Evolutionary conservation across 768 basidiomycete genomes (phyloP).

Genomic region (Xerocomus potaroensis): DNA sequence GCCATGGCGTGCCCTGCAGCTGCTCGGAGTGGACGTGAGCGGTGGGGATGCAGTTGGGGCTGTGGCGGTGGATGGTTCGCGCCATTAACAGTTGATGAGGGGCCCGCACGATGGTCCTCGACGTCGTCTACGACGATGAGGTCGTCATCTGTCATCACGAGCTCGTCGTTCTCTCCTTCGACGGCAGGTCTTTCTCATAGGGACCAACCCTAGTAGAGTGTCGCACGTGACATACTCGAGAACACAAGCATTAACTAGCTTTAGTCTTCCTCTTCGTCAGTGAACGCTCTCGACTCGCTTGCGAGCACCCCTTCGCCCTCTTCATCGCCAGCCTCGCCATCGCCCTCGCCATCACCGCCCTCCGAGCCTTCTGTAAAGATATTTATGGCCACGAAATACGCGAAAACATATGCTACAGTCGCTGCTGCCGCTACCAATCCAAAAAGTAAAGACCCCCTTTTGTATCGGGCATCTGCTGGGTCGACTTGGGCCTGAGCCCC

Average conservation of each 20-base stretch:
- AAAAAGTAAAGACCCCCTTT: slow-evolving; percentile 52
- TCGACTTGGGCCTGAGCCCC: slow-evolving; percentile 19
- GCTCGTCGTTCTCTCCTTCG: not conserved
- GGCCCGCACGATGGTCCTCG: slow-evolving; percentile 38
- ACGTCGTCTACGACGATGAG: slow-evolving; percentile 60
- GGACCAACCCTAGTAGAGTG: slow-evolving; percentile 2
- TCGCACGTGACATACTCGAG: slow-evolving; percentile 14
- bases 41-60: slow-evolving; percentile 19
- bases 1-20: slow-evolving; percentile 35
- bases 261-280: slow-evolving; percentile 13
- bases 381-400: not conserved
- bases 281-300: not conserved
- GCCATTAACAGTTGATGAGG: slow-evolving; percentile 34
- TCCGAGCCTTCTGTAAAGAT: not conserved
- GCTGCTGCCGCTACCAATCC: slow-evolving; percentile 42
- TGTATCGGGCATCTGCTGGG: slow-evolving; percentile 44
- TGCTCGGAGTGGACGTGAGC: slow-evolving; percentile 31
- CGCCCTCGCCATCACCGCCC: slow-evolving; percentile 4
- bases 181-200: not conserved
- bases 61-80: slow-evolving; percentile 13
- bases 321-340: too few relatives aligned
- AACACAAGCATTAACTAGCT: not conserved
- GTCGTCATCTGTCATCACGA: slow-evolving; percentile 49
- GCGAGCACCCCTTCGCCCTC: slow-evolving; percentile 14
- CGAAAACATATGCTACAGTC: slow-evolving; percentile 36